Evolutionary conservation across 805 yeast genomes (phyloP), one percentile per base, ranked within the genome.

Genomic region (Nakazawaea wyomingensis): DNA sequence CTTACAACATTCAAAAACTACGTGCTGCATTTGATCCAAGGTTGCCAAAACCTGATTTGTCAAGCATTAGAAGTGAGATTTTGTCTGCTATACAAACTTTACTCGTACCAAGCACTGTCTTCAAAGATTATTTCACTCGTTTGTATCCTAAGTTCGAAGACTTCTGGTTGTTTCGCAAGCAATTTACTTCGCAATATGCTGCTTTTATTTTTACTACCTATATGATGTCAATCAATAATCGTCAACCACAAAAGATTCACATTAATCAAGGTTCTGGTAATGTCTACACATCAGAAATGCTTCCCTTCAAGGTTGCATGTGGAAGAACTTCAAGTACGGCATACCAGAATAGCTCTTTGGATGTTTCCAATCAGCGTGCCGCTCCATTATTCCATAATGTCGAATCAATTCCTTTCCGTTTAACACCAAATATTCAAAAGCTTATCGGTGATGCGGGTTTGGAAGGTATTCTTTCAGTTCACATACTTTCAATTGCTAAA

Each of bases 151-250:
- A 80, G 46, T 95, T 83, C 59, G 96, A 85, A 61, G 97, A 91
- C 55, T 93, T 91, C 71, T 93, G 99, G 99, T 65, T 91, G 41
- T 93, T 95, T 80, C 77, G 98, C 49, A 88, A 89, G 55, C 96
- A 90, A 57, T 95, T 93, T 57, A 80, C 96, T 4, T 82, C 95
- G 21, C 96, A 90, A 62, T 93, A 91, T 64, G 97, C 97, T 4
- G 81, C 96, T 0, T 85, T 93, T 54, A 80, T 88, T 34, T 91
- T 91, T 62, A 81, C 90, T 73, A 86, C 98, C 0, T 88, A 87
- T 56, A 84, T 91, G 89, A 79, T 93, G 85, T 82, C 95, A 64
- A 86, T 93, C 54, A 88, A 88, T 59, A 80, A 84, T 37, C 79
- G 99, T 55, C 91, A 87, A 50, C 98, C 99, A 3, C 95, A 86